These are phyloP conservation scores for Sonneratia alba DNA, from an alignment of 345 rosid genomes.

Conservation along the genomic window DNA sequence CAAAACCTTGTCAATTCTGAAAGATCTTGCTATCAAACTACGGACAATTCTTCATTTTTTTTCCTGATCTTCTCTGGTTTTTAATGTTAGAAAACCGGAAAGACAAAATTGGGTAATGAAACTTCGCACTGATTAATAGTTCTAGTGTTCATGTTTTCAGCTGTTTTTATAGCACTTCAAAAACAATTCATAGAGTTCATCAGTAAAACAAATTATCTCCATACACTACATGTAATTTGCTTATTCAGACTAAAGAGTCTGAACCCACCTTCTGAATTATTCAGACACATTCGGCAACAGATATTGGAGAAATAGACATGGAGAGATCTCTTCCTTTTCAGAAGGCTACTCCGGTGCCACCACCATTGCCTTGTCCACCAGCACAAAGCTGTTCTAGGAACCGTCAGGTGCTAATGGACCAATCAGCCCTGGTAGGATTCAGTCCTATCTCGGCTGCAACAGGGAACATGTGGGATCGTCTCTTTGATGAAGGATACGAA, in stretches of 20 bases:
- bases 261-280: background rate
- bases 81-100: no score
- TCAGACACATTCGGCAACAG: background rate
- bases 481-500: constrained; percentile 61
- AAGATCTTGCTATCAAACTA: no score
- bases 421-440: background rate
- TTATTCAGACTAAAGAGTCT: background rate
- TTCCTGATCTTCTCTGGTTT: no score
- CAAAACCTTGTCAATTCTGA: no score
- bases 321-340: background rate
- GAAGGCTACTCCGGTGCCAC: background rate
- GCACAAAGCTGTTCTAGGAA: background rate
- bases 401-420: background rate
- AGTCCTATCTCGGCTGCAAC: background rate
- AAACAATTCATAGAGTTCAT: no score
- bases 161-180: no score
- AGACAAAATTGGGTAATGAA: no score
- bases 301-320: background rate
- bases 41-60: no score
- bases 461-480: constrained; percentile 44
- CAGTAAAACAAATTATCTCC: no score
- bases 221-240: background rate
- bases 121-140: no score
- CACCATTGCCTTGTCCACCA: constrained; percentile 1
- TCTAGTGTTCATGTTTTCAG: no score